Evolutionary conservation across 495 filamentous ascomycete species (phyloP).

Genomic region (Lasiosphaeria miniovina): DNA sequence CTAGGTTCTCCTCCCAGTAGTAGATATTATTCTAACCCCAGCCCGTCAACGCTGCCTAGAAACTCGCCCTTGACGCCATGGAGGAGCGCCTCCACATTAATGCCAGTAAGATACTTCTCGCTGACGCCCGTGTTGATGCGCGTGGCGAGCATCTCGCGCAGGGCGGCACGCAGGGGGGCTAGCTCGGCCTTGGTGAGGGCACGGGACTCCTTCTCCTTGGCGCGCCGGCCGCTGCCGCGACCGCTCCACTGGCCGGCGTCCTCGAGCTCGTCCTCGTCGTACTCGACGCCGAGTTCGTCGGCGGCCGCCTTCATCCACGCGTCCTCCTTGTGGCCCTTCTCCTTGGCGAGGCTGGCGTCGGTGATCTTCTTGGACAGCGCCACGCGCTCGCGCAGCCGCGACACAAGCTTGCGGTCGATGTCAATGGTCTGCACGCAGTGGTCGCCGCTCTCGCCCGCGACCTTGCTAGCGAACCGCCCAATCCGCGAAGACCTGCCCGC

Average conservation of each 20-base stretch:
- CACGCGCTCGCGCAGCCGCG: slow-evolving; percentile 69
- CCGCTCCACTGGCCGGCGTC: slow-evolving; percentile 57
- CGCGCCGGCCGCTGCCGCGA: slow-evolving; percentile 65
- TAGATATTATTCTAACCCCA: slow-evolving; percentile 33
- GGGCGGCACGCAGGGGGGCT: slow-evolving; percentile 55
- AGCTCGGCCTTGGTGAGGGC: slow-evolving; percentile 69
- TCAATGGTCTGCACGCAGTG: slow-evolving; percentile 60
- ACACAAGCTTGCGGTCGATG: slow-evolving; percentile 74
- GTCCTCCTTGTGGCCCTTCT: slow-evolving; percentile 78
- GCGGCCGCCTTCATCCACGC: slow-evolving; percentile 81
- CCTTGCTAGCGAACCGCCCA: slow-evolving; percentile 59
- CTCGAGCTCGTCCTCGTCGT: slow-evolving; percentile 83
- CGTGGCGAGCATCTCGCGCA: slow-evolving; percentile 65
- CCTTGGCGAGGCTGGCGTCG: slow-evolving; percentile 78
- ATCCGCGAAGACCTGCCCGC: slow-evolving; percentile 34
- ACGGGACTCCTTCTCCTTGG: slow-evolving; percentile 68
- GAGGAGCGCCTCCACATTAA: slow-evolving; percentile 80
- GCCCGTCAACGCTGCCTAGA: slow-evolving; percentile 39
- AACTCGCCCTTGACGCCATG: slow-evolving; percentile 52
- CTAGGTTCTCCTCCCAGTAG: not conserved
- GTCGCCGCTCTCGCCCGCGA: slow-evolving; percentile 3
- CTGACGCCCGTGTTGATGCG: slow-evolving; percentile 89
- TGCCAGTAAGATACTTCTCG: slow-evolving; percentile 73
- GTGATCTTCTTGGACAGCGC: slow-evolving; percentile 78
- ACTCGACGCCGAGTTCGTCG: slow-evolving; percentile 91